These are phyloP conservation scores for Penicillium simplicissimum DNA, from an alignment of 495 filamentous ascomycete species.

Conservation along the genomic window DNA sequence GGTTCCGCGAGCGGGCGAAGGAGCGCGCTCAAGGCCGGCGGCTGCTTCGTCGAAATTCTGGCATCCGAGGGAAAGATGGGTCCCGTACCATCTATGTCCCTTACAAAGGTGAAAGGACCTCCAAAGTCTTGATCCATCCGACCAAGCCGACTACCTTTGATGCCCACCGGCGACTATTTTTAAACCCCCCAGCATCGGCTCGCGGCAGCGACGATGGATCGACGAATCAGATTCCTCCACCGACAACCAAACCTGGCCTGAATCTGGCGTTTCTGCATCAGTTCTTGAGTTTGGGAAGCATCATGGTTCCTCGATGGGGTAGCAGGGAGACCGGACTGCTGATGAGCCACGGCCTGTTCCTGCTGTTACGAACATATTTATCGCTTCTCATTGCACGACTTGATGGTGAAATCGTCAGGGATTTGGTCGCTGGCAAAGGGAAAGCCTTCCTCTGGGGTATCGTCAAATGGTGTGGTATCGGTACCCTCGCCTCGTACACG, in stretches of 20 bases:
- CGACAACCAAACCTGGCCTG: conserved; percentile 85
- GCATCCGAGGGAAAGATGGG: conserved; percentile 88
- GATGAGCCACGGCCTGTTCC: conserved; percentile 67
- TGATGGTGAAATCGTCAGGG: conserved; percentile 94
- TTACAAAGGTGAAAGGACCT: conserved; percentile 75
- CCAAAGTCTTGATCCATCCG: conserved; percentile 88
- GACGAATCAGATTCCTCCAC: conserved; percentile 69
- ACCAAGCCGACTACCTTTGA: conserved; percentile 95
- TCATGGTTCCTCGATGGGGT: conserved; percentile 94
- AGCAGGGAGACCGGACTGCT: conserved; percentile 93
- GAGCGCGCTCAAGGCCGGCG: conserved; percentile 79
- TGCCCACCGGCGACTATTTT: conserved; percentile 89
- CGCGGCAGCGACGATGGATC: conserved; percentile 68
- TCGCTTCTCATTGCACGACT: conserved; percentile 89
- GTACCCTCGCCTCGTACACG: conserved; percentile 79
- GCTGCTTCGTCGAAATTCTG: conserved; percentile 87
- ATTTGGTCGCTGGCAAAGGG: conserved; percentile 92
- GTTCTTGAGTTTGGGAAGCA: conserved; percentile 90
- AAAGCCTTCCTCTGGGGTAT: conserved; percentile 86
- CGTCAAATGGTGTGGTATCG: conserved; percentile 75
- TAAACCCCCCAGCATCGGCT: conserved; percentile 82
- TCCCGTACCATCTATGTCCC: conserved; percentile 93
- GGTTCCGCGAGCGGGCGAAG: conserved; percentile 66
- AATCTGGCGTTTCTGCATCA: conserved; percentile 99
- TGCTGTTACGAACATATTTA: conserved; percentile 87